Evolutionary conservation across 176 grass and related monocot genomes (phyloP), one percentile per base, ranked within the genome.

Genomic region (barley (Hordeum vulgare)): DNA sequence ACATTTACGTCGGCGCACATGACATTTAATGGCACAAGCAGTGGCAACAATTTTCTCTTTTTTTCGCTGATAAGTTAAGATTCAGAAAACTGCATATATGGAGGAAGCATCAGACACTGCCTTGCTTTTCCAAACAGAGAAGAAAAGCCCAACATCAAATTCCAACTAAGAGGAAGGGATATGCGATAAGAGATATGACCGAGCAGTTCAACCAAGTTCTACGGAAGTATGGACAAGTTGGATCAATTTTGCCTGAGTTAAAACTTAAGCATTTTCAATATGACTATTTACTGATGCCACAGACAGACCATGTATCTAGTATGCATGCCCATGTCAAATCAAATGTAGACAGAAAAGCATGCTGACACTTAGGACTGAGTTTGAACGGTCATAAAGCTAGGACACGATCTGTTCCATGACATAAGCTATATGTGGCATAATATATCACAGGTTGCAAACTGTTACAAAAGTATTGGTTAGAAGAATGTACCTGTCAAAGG

Each of bases 401-500:
- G 17, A 23, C 60, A 66, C 67, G 17, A 31, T 60, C 26, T 66
- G 27, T 25, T 3, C 14, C 44, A 57, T 57, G 23, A 1, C 4
- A 47, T 44, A 45, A 49, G 31, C 5, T 42, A 47, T 24, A 75
- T 67, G 31, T 37, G 13, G 23, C 5, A 29, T 36, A 53, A 26
- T 68, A 35, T 73, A 40, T 60, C 18, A 56, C 26, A 72, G 51
- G 34, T 41, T 11, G 57, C 14, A 61, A 13, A 77, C 6, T n/a
- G 11, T 15, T 24, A 11, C 11, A 68, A 21, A 42, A 77, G 20
- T 8, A 40, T n/a, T 56, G 18, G 53, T 56, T 56, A 56, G 53
- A 72, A 66, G 13, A 54, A 58, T 66, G 28, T 87, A 96, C 93
- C 93, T 80, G 87, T 84, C 79, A 80, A 83, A 99, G 85, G 66